Evolutionary conservation across 345 rosid species (phyloP), one percentile per base, ranked within the genome.

Genomic region (Moringa oleifera): DNA sequence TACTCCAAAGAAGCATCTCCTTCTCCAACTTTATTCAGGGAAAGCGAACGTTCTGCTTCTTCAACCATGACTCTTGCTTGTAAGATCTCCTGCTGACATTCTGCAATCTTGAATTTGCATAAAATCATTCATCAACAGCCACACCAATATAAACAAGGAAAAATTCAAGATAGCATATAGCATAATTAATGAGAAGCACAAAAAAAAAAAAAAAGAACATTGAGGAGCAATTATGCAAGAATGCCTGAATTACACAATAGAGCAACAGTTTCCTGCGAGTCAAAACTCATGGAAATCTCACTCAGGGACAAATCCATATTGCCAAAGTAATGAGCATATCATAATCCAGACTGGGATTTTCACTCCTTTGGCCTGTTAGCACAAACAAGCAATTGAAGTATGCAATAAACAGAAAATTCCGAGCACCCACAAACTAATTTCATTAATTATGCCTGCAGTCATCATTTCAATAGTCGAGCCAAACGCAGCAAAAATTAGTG

Each of bases 51-150:
- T 71, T 78, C 91, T 11, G 96, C 98, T 76, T 83, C 87, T 61
- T 90, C 94, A 8, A 93, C 75, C 85, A 81, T 81, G 57, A 90
- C 68, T 68, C 76, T 82, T 65, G 97, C 96, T 75, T 82, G 84
- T 13, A 75, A 37, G 25, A 93, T 88, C 68, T 87, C 97, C 63
- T 69, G 71, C 79, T 81, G 97, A 67, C 84, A 81, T 72, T 83
- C 87, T 75, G 80, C 96, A 70, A 90, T 83, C 98, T 93, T 80
- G 33, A 71, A 51, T 59, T 18, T 31, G 28, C 10, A 46, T 53
- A 64, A 68, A 57, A 56, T 49, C n/a, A 66, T 3, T 20, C 18
- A 64, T 64, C 68, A 71, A 23, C 1, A 4, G 23, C 41, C 25
- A 58, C 33, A 23, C 6, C 37, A 33, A 33, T 4, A 4, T 11